Evolutionary conservation across 169 alveolate genomes (phyloP), one percentile per base, ranked within the genome.

Genomic region (Eimeria nieschulzi): DNA sequence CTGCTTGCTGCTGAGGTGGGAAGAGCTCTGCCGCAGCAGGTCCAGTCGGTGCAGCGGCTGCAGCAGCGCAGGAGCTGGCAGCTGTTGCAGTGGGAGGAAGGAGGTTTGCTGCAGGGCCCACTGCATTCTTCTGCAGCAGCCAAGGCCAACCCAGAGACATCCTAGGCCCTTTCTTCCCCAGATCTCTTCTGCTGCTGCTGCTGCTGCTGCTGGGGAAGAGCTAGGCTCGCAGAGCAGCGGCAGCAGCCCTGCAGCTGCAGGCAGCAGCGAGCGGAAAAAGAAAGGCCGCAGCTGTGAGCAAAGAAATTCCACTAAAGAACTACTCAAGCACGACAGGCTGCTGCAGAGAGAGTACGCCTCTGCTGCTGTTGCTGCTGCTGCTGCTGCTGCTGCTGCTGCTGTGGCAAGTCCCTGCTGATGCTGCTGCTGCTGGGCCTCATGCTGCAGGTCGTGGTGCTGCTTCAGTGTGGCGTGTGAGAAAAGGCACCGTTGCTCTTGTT

Each of bases 1-100:
- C 71, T 19, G 73, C 59, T 80, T 70, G 61, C 72, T 71, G 85
- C 64, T 19, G 61, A 59, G 61, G 68, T 82, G 80, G 71, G 55
- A 75, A 23, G 51, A 59, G 5, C 72, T 71, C 61, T 33, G 83
- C 86, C 9, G 46, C 23, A 55, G 87, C 71, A 25, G 66, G 66
- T 26, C 87, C 51, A 51, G 51, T 70, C 17, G 86, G 72, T 9
- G 87, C 87, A 53, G 72, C 63, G 70, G 87, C 23, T 61, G 87
- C 73, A 78, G 83, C 83, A 25, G 21, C 3, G 85, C 80, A n/a
- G 87, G 87, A 7, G 87, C 46, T 7, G 71, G 61, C n/a, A 72
- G 92, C 82, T 87, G 92, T 63, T 55, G 92, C 68, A 87, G 87
- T 66, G 92, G 92, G 46, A 87, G 87, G 59, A 87, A 75, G 39